These are phyloP conservation scores for Sungouiella blattae DNA, from an alignment of 805 yeast genomes.

Conservation along the genomic window DNA sequence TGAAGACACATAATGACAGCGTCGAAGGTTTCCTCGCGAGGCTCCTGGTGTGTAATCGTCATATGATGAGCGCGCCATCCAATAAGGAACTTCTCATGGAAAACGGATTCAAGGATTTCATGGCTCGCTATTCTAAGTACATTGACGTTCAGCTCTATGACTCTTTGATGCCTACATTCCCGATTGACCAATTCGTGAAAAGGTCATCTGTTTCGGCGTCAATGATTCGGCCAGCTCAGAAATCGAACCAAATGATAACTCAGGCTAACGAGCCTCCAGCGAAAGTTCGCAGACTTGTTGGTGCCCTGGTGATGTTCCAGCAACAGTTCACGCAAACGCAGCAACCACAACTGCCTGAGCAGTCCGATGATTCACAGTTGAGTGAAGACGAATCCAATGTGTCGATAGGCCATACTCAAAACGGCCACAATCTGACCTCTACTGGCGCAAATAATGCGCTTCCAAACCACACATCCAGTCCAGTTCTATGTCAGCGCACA, in stretches of 20 bases:
- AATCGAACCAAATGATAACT: neutral
- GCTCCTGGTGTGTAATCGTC: constrained; percentile 5
- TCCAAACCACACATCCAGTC: too few relatives aligned
- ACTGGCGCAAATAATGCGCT: too few relatives aligned
- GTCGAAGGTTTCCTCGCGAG: constrained; percentile 11
- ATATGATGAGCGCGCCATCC: neutral
- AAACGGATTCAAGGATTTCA: neutral
- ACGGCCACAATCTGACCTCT: too few relatives aligned
- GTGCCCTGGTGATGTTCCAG: constrained; percentile 2
- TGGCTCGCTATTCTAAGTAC: constrained; percentile 1
- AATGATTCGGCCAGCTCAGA: neutral
- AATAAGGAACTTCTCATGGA: neutral
- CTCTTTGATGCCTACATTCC: constrained; percentile 2
- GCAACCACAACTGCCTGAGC: too few relatives aligned
- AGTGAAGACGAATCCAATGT: neutral
- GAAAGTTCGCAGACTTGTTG: neutral
- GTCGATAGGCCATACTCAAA: neutral
- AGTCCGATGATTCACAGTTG: neutral
- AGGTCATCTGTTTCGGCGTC: too few relatives aligned
- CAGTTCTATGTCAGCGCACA: too few relatives aligned
- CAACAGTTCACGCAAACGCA: constrained; percentile 4
- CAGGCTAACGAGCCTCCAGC: neutral
- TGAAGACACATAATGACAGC: constrained; percentile 3
- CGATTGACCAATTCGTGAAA: constrained; percentile 1
- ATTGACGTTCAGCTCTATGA: constrained; percentile 2